phyloP scores from a whole-genome alignment of 371 early-diverging fungal genomes.

The Lichtheimia hyalospora region DNA sequence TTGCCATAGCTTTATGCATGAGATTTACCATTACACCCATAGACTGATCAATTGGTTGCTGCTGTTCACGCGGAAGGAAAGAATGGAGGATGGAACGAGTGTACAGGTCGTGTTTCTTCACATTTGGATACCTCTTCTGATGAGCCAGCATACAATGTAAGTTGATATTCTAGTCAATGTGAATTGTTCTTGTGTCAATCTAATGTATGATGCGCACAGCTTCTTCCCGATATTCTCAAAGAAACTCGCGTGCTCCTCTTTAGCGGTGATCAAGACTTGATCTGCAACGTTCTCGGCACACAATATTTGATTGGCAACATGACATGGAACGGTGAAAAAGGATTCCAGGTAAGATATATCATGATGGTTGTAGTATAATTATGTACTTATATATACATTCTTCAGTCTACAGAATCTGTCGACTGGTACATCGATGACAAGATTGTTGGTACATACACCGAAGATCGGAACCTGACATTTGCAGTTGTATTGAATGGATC shows the following conservation, averaged over 20 bases:
- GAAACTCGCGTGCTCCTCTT: slow-evolving; percentile 53
- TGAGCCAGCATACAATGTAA: slow-evolving; percentile 48
- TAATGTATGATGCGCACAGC: slow-evolving; percentile 10
- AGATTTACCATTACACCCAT: background rate
- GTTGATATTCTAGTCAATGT: background rate
- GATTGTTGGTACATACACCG: slow-evolving; percentile 55
- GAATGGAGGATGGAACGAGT: slow-evolving; percentile 64
- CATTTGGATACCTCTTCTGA: slow-evolving; percentile 50
- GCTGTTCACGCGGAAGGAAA: slow-evolving; percentile 63
- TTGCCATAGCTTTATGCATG: background rate
- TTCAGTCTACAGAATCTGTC: slow-evolving; percentile 18
- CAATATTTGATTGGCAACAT: slow-evolving; percentile 67
- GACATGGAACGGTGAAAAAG: slow-evolving; percentile 74
- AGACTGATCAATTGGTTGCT: slow-evolving; percentile 54
- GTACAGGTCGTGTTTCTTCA: slow-evolving; percentile 49
- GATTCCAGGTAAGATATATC: slow-evolving; percentile 57
- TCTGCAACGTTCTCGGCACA: slow-evolving; percentile 79
- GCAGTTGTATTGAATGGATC: slow-evolving; percentile 67
- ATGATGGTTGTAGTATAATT: background rate
- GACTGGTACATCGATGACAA: slow-evolving; percentile 63
- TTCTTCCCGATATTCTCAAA: slow-evolving; percentile 56
- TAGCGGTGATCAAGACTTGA: slow-evolving; percentile 83
- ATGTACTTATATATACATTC: background rate
- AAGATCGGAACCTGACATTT: slow-evolving; percentile 70
- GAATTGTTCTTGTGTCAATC: no score